Conservation (phyloP, 2,329 filamentous ascomycete genomes). For the Pseudogymnoascus sp. region DNA sequence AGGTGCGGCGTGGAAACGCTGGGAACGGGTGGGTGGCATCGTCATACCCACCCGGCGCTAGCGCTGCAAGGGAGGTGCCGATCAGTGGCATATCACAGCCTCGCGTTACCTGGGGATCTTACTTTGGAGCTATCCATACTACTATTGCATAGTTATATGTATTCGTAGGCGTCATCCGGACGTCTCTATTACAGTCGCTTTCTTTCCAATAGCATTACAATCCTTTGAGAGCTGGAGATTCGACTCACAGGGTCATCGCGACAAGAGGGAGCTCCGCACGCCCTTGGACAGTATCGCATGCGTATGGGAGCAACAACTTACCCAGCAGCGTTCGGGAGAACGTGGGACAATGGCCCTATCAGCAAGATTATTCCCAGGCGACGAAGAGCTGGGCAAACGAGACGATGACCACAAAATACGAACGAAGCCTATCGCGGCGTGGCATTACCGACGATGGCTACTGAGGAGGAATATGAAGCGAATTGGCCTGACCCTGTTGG, state of each 20-base stretch:
- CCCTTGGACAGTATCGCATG: neutral
- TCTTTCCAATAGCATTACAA: neutral
- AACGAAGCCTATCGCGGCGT: constrained; percentile 23
- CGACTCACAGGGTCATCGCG: neutral
- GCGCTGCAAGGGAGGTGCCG: neutral
- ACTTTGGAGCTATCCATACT: neutral
- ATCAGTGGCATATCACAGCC: neutral
- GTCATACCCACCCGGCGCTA: neutral
- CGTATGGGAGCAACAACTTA: neutral
- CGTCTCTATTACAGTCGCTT: neutral
- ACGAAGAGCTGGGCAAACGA: constrained; percentile 58
- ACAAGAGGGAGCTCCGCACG: neutral
- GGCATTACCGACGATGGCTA: constrained; percentile 33
- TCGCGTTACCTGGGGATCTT: constrained; percentile 4
- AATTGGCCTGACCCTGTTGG: constrained; percentile 38
- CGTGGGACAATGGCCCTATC: constrained; percentile 29
- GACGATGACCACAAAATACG: constrained; percentile 50
- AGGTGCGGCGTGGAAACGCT: neutral
- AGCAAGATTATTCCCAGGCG: constrained; percentile 39
- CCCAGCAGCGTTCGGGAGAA: neutral
- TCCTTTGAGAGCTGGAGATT: neutral
- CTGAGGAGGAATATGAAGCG: constrained; percentile 48
- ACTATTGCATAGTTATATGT: neutral
- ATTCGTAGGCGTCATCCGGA: neutral
- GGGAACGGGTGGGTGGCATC: neutral